Base-by-base conservation (phyloP, 2,329 filamentous ascomycete genomes). In the Aspergillus hortae region DNA sequence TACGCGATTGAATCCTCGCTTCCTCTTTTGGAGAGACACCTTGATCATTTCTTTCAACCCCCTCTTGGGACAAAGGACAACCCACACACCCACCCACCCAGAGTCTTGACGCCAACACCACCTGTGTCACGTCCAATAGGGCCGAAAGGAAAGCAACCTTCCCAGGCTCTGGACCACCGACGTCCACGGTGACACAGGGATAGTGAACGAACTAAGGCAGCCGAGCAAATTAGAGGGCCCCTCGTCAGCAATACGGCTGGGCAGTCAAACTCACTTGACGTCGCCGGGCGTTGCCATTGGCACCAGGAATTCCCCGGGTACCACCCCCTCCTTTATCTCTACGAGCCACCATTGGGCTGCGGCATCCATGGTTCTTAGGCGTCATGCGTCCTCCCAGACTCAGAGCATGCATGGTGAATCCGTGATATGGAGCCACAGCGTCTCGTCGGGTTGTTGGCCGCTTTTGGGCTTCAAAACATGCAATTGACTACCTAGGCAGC, bases 61-160 rank as follows among this genome's bases (percentile, higher is more conserved):
- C 45, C 45, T 30, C 30, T 46, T 30, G 14, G 19, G 17, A 38
- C 17, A 46, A 41, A 17, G 11, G 19, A 42, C 14, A 15, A 1
- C 4, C 35, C 35, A 11, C 27, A 30, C 35, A n/a, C 25, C 30
- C 17, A n/a, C 25, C 30, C 17, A 49, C 43, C 17, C 36, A 27
- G 40, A 47, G 40, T 53, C 49, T 53, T 55, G 57, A 58, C 58
- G 56, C 57, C 57, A 58, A 54, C 49, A 54, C 33, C 46, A 27
- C 50, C 48, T 14, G 50, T 35, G 21, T 48, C 43, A 49, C 45
- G 40, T 36, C 57, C 59, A 61, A 61, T 61, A 44, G 55, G 56
- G 48, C 35, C 47, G 44, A 17, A 30, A 50, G 49, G 48, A 49
- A 44, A 42, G 42, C 32, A 44, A 30, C 27, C 49, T 44, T 48